These are phyloP conservation scores for Avena atlantica DNA, from an alignment of 176 grass and related monocot genomes.

Conservation along the genomic window DNA sequence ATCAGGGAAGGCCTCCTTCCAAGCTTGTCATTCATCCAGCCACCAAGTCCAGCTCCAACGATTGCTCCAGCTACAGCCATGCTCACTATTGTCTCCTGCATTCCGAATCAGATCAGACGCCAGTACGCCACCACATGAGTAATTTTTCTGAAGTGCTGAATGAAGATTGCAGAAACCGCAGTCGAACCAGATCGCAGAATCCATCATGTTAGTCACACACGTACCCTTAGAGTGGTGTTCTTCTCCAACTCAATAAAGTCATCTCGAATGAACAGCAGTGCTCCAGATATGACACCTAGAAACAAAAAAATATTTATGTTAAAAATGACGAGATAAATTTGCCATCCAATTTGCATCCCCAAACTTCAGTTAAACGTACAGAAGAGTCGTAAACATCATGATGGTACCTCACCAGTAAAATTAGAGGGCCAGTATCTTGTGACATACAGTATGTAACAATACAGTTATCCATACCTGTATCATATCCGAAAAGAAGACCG, in stretches of 20 bases:
- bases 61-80: slow-evolving; percentile 98
- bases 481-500: slow-evolving; percentile 96
- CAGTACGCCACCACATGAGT: slow-evolving; percentile 10
- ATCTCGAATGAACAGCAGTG: slow-evolving; percentile 89
- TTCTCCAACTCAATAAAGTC: slow-evolving; percentile 74
- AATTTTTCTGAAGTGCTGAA: neutral
- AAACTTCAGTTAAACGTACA: neutral
- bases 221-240: slow-evolving; percentile 78
- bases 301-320: neutral
- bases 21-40: slow-evolving; percentile 94
- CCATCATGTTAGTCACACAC: neutral
- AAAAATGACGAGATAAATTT: slow-evolving; percentile 9
- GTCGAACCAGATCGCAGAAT: neutral
- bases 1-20: slow-evolving; percentile 86
- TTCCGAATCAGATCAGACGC: slow-evolving; percentile 13
- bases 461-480: slow-evolving; percentile 66
- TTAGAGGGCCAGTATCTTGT: neutral
- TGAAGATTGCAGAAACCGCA: too few relatives aligned
- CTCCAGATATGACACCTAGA: slow-evolving; percentile 98
- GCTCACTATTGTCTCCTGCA: slow-evolving; percentile 96
- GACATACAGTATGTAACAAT: neutral
- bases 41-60: slow-evolving; percentile 85
- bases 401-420: neutral
- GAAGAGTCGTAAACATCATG: too few relatives aligned
- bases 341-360: neutral